These are phyloP conservation scores for Backusella liffmaniae DNA, from an alignment of 192 early-diverging fungal species.

Conservation along the genomic window DNA sequence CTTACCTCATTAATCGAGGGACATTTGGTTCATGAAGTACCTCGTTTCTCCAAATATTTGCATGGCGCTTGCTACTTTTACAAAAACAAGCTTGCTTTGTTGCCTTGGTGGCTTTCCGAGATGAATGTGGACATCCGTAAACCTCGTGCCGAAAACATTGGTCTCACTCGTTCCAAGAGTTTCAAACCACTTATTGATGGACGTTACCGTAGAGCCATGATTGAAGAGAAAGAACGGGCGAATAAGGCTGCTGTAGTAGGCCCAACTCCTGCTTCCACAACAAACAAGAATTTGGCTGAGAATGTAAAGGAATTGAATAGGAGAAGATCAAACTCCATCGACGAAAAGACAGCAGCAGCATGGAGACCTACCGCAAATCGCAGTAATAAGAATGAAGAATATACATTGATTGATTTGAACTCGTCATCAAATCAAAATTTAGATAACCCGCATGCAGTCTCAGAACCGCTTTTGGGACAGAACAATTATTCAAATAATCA, in stretches of 20 bases:
- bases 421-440: not conserved
- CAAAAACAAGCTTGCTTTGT: conserved; percentile 21
- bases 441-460: not conserved
- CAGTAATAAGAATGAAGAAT: not conserved
- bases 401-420: conserved; percentile 3
- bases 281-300: conserved; percentile 4
- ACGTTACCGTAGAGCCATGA: conserved; percentile 35
- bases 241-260: conserved; percentile 9
- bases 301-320: conserved; percentile 14
- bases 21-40: conserved; percentile 77
- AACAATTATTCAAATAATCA: not conserved
- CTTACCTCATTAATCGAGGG: conserved; percentile 70
- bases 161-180: conserved; percentile 33
- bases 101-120: conserved; percentile 45
- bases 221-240: conserved; percentile 25
- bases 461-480: not conserved
- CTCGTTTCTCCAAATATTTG: conserved; percentile 84
- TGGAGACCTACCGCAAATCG: conserved; percentile 2
- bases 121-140: conserved; percentile 54
- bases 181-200: conserved; percentile 41
- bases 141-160: conserved; percentile 29
- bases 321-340: not conserved
- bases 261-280: not conserved
- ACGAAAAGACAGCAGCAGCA: conserved; percentile 11
- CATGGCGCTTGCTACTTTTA: conserved; percentile 59